Base-by-base conservation (phyloP, 805 yeast genomes). In the Cyberlindnera mycetangii region DNA sequence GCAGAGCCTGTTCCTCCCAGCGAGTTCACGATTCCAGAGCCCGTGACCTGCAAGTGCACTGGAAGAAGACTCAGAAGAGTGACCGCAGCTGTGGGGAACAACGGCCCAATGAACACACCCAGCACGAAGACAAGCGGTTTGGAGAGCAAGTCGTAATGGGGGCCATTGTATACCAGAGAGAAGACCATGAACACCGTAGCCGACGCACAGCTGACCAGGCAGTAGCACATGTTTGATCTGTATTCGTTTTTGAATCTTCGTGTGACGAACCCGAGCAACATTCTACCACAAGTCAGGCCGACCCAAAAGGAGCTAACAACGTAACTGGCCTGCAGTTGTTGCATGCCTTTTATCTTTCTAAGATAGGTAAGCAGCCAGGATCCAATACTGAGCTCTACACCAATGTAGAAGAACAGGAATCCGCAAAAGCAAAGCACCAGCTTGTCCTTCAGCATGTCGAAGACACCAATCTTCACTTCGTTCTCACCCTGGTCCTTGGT, bases 1-100 rank as follows among this genome's bases (percentile, higher is more conserved):
- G 95, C 92, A n/a, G 85, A 85, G 1, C 95, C 96, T 14, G 83
- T 78, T 3, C 93, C 90, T 7, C 95, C 95, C 48, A 86, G 59
- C 0, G 93, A 89, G 44, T 89, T 81, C 17, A 84, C 78, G 42
- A 85, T 69, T 0, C 95, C 90, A 8, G 88, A 73, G 1, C 89
- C 90, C 15, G 78, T 64, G 9, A 85, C 76, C 42, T 84, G 85
- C 41, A 75, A 65, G 32, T 70, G 71, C 21, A 66, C 62, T 0
- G 95, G 95, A 34, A 88, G 60, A 2, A 79, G 66, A 43, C 79
- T 78, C 37, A 85, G 62, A 1, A 88, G 72, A 9, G 83, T 75
- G 12, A 84, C 76, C 40, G 85, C 79, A 0, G 85, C 77, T 7
- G 90, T 81, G 1, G 95, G 89, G 62, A 81, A 85, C 28, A 79